Conservation (phyloP, 176 grass and related monocot genomes). For the Saccharum spontaneum region DNA sequence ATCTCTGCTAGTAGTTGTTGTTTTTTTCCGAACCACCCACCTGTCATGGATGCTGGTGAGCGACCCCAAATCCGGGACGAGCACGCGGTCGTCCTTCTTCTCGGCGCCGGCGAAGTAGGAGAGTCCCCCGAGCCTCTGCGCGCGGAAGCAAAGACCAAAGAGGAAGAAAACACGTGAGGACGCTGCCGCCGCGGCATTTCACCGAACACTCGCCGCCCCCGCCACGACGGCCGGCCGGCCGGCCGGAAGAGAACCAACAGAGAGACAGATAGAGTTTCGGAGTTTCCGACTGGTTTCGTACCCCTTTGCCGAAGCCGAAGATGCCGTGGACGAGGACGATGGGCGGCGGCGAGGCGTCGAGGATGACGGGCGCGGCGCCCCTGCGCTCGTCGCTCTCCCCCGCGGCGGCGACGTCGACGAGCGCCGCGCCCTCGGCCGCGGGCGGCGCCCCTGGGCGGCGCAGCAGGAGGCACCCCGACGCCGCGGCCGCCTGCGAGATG, state of each 20-base stretch:
- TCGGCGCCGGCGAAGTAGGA: conserved; percentile 99
- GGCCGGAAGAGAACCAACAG: neutral
- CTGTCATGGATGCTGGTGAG: conserved; percentile 97
- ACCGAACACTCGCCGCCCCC: conserved; percentile 9
- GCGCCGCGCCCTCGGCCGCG: neutral
- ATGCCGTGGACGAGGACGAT: conserved; percentile 97
- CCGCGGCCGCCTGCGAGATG: conserved; percentile 70
- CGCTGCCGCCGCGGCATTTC: conserved; percentile 28
- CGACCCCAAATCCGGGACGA: conserved; percentile 98
- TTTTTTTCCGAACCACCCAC: conserved; percentile 28
- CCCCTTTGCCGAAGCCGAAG: conserved; percentile 98
- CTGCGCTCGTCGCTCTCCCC: conserved; percentile 37
- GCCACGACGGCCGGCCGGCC: neutral
- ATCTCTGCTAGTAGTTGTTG: neutral
- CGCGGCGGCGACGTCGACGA: conserved; percentile 46
- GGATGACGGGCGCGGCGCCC: conserved; percentile 42
- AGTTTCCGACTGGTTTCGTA: conserved; percentile 3
- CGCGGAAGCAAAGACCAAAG: neutral
- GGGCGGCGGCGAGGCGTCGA: conserved; percentile 72
- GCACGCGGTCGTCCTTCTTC: conserved; percentile 95
- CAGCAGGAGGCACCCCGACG: conserved; percentile 38
- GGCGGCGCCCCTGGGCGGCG: conserved; percentile 30
- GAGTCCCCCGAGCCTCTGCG: conserved; percentile 82
- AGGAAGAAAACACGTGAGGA: neutral
- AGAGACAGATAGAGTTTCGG: neutral